Percentiles rank a stretch among this genome's conserved stretches.
phyloP scores from a whole-genome alignment of 1,284 basidiomycete genomes.

The Apiotrichum montevideense region DNA sequence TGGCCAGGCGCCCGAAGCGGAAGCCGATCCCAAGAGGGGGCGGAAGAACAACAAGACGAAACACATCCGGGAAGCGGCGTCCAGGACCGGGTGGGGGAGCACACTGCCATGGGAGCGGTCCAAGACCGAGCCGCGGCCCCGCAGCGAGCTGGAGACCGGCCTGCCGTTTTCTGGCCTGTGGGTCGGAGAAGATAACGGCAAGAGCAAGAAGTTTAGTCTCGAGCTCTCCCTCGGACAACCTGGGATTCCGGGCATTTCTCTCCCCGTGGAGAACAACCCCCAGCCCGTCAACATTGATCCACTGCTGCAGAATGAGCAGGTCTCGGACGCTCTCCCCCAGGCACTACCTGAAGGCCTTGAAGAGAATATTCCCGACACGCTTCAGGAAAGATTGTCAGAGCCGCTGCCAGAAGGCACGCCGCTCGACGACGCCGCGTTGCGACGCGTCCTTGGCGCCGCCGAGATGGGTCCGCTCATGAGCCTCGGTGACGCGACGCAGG shows the following conservation, averaged over 20 bases:
- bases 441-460: not conserved
- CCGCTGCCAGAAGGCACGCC: not conserved
- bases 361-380: constrained; percentile 4
- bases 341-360: constrained; percentile 1
- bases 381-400: not conserved
- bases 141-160: constrained; percentile 25
- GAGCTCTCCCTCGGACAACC: constrained; percentile 25
- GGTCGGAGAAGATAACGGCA: constrained; percentile 30
- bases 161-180: constrained; percentile 36
- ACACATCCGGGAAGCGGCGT: constrained; percentile 23
- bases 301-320: not conserved
- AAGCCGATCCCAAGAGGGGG: not conserved
- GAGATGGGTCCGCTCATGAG: not conserved
- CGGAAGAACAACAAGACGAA: constrained; percentile 12
- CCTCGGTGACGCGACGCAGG: not conserved
- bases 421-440: not conserved
- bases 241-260: too few relatives aligned
- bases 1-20: not conserved
- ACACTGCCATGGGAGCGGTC: constrained; percentile 25
- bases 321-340: constrained; percentile 7
- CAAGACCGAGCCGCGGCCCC: constrained; percentile 16
- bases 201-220: constrained; percentile 35
- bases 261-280: not conserved
- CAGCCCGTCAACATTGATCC: too few relatives aligned
- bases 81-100: constrained; percentile 29